phyloP scores from a whole-genome alignment of 1,284 basidiomycete species.

The Agroathelia rolfsii region DNA sequence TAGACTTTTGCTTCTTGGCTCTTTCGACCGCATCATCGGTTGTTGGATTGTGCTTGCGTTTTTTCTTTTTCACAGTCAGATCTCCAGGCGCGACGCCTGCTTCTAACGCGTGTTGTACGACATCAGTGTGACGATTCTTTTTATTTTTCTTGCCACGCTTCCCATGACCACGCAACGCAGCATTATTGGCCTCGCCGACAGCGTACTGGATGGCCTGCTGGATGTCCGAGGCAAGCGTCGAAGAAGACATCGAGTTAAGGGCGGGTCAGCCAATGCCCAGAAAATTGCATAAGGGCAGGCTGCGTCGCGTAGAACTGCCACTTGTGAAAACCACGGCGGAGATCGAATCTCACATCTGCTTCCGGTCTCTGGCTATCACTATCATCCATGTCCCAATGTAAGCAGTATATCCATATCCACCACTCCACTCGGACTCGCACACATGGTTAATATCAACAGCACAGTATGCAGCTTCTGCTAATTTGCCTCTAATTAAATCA shows the following conservation, averaged over 20 bases:
- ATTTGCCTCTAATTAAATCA: slow-evolving; percentile 82
- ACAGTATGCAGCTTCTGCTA: slow-evolving; percentile 67
- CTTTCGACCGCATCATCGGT: slow-evolving; percentile 8
- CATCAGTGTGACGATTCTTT: slow-evolving; percentile 12
- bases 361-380: no score
- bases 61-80: slow-evolving; percentile 9
- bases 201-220: slow-evolving; percentile 27
- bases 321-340: no score
- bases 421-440: no score
- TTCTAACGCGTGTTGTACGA: slow-evolving; percentile 7
- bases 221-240: slow-evolving; percentile 26
- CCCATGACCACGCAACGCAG: slow-evolving; percentile 23
- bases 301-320: slow-evolving; percentile 4
- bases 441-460: no score
- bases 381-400: no score
- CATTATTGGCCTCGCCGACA: slow-evolving; percentile 31
- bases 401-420: no score
- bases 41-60: slow-evolving; percentile 10
- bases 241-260: slow-evolving; percentile 25
- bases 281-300: slow-evolving; percentile 30
- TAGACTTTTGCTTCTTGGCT: slow-evolving; percentile 10
- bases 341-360: no score
- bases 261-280: slow-evolving; percentile 17
- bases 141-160: slow-evolving; percentile 16
- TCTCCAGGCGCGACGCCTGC: neutral